These are phyloP conservation scores for Xanthoconium purpureum DNA, from an alignment of 768 basidiomycete species.

Conservation along the genomic window DNA sequence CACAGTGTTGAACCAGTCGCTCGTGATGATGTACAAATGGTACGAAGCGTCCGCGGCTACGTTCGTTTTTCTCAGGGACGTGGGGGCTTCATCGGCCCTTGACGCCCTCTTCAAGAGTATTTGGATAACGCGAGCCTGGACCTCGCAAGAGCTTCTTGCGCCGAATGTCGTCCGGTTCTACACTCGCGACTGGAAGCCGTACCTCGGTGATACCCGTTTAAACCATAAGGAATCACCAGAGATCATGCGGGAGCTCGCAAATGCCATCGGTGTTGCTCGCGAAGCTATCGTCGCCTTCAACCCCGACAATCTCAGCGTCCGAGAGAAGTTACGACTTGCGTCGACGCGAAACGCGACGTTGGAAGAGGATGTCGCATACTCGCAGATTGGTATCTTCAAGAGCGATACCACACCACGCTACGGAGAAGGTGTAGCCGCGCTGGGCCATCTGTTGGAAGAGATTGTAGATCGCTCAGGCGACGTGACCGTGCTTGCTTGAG, in stretches of 20 bases:
- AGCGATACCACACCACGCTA: background rate
- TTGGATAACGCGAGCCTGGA: constrained; percentile 18
- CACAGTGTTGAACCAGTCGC: constrained; percentile 3
- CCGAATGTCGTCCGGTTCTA: constrained; percentile 9
- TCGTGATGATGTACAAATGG: constrained; percentile 13
- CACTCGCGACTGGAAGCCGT: constrained; percentile 5
- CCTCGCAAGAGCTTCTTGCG: constrained; percentile 12
- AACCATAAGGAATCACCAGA: constrained; percentile 10
- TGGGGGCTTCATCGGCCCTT: background rate
- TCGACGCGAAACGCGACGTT: constrained; percentile 2
- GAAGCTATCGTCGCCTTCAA: background rate
- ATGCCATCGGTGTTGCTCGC: constrained; percentile 3
- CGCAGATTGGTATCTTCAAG: background rate
- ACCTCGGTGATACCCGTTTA: background rate
- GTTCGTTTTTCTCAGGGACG: background rate
- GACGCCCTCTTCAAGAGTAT: background rate
- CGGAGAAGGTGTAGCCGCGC: constrained; percentile 3
- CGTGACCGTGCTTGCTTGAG: constrained; percentile 7
- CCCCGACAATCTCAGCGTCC: constrained; percentile 1
- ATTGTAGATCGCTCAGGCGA: constrained; percentile 8
- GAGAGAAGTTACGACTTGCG: constrained; percentile 7
- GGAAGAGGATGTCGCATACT: background rate
- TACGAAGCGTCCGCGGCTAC: constrained; percentile 8
- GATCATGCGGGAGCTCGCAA: constrained; percentile 6
- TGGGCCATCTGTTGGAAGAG: constrained; percentile 11